Percentiles rank a stretch among this genome's conserved stretches.
Conservation (phyloP, 192 early-diverging fungal species). For the Umbelopsis ramanniana region DNA sequence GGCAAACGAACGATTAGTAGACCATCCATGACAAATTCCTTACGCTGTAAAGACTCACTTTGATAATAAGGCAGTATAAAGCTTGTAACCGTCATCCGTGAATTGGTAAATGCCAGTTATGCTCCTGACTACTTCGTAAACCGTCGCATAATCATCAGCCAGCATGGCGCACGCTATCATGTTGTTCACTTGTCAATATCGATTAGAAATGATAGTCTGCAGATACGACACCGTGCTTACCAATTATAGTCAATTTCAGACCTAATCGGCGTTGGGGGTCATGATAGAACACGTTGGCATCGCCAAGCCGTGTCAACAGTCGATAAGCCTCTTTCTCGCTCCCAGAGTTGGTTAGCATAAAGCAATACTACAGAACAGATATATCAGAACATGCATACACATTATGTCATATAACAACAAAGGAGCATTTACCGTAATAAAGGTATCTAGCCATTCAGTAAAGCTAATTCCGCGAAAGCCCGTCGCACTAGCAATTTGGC, state of each 20-base stretch:
- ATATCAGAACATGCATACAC: neutral
- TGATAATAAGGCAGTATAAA: constrained; percentile 52
- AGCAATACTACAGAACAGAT: constrained; percentile 54
- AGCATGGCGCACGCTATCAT: constrained; percentile 43
- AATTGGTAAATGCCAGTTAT: constrained; percentile 45
- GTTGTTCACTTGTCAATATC: neutral
- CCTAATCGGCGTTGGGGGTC: constrained; percentile 39
- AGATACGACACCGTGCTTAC: constrained; percentile 44
- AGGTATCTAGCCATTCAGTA: constrained; percentile 67
- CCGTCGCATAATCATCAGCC: constrained; percentile 24
- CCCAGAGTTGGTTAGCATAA: constrained; percentile 51
- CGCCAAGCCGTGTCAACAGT: constrained; percentile 54
- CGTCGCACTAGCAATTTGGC: constrained; percentile 27
- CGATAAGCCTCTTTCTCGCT: constrained; percentile 59
- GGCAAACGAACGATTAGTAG: neutral
- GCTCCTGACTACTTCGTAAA: constrained; percentile 44
- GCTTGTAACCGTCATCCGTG: constrained; percentile 46
- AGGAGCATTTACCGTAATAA: constrained; percentile 55
- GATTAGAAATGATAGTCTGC: neutral
- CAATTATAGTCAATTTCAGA: constrained; percentile 59
- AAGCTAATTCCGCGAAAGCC: constrained; percentile 49
- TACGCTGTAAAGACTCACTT: constrained; percentile 33
- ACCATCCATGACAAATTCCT: neutral
- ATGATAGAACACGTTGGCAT: constrained; percentile 68
- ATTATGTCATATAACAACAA: no score